Percentiles rank a stretch among this genome's conserved stretches.
These are phyloP conservation scores for Penicillium sp. DNA, from an alignment of 2,329 filamentous ascomycete genomes.

Conservation along the genomic window DNA sequence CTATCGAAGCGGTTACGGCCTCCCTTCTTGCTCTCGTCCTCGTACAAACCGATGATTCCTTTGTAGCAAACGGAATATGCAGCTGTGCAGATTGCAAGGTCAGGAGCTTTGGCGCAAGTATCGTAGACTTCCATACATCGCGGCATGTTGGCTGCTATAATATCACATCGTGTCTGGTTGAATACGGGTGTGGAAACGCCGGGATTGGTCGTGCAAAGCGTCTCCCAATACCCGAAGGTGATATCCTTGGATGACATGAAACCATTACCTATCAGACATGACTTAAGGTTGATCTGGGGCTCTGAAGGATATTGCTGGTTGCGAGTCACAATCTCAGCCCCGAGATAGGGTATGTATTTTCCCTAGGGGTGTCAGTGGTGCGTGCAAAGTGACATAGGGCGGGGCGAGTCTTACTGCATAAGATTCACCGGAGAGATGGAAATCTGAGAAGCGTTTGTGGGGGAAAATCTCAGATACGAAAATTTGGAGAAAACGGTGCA, in stretches of 20 bases:
- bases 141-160: constrained; percentile 46
- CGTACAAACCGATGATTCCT: constrained; percentile 14
- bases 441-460: constrained; percentile 33
- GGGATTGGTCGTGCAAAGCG: constrained; percentile 47
- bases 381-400: background rate
- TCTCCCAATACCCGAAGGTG: constrained; percentile 47
- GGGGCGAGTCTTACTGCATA: constrained; percentile 39
- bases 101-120: constrained; percentile 28
- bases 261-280: constrained; percentile 49
- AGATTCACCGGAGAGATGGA: constrained; percentile 51
- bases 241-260: constrained; percentile 44
- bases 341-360: constrained; percentile 49
- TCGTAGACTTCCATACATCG: constrained; percentile 45
- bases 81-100: constrained; percentile 19
- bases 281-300: constrained; percentile 44
- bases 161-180: constrained; percentile 47
- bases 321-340: constrained; percentile 45
- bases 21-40: constrained; percentile 19
- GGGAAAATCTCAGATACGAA: constrained; percentile 50
- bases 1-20: constrained; percentile 27
- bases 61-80: constrained; percentile 16
- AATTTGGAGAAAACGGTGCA: constrained; percentile 50
- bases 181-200: constrained; percentile 44
- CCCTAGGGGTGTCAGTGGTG: constrained; percentile 31
- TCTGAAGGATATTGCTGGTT: constrained; percentile 43